These are phyloP conservation scores for Solanum neorickii DNA, from an alignment of 257 asterid species.

Conservation along the genomic window DNA sequence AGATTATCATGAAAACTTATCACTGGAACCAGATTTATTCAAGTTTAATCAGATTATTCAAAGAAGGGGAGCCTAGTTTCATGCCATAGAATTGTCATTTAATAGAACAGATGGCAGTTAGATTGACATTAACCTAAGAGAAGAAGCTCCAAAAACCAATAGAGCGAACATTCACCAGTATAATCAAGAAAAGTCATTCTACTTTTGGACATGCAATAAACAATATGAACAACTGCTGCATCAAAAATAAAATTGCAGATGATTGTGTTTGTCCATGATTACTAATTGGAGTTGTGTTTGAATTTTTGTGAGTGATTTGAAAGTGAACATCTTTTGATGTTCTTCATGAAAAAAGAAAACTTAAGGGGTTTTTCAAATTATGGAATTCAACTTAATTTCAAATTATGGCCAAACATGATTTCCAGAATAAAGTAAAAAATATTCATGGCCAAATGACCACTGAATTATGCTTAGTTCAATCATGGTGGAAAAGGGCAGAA, in stretches of 20 bases:
- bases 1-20: neutral
- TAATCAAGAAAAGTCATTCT: neutral
- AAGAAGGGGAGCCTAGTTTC: neutral
- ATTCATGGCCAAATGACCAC: neutral
- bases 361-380: neutral
- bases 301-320: neutral
- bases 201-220: neutral
- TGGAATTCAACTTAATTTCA: neutral
- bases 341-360: neutral
- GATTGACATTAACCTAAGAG: neutral
- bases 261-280: neutral
- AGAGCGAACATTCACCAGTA: neutral
- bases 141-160: neutral
- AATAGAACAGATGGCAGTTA: neutral
- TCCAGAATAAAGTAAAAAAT: neutral
- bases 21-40: neutral
- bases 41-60: neutral
- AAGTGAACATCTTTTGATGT: neutral
- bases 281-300: neutral
- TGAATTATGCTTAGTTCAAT: neutral
- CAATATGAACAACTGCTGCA: neutral
- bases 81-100: neutral
- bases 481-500: neutral
- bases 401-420: neutral
- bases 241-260: neutral